Evolutionary conservation across 768 basidiomycete species (phyloP).

Genomic region (Pleurotus sapidus): DNA sequence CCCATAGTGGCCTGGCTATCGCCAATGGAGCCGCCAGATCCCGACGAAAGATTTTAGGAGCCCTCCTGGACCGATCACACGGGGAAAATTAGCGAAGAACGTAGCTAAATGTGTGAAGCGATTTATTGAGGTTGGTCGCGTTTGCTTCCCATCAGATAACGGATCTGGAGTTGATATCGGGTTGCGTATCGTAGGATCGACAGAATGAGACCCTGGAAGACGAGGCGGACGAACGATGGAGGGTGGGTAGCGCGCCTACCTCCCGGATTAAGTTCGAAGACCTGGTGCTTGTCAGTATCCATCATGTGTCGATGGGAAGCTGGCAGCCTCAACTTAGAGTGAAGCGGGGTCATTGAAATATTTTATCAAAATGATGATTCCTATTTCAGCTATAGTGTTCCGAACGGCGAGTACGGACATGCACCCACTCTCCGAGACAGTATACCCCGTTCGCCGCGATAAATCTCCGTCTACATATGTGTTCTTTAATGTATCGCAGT

Average conservation of each 20-base stretch:
- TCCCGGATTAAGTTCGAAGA: slow-evolving; percentile 58
- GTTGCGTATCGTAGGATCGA: slow-evolving; percentile 37
- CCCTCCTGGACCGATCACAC: slow-evolving; percentile 75
- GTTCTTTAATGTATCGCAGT: too few species aligned
- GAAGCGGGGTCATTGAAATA: slow-evolving; percentile 18
- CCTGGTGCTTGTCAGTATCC: slow-evolving; percentile 71
- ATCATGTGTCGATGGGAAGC: slow-evolving; percentile 79
- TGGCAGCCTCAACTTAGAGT: slow-evolving; percentile 81
- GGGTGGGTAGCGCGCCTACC: slow-evolving; percentile 48
- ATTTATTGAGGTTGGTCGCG: slow-evolving; percentile 53
- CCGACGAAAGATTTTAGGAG: slow-evolving; percentile 80
- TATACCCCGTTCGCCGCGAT: too few species aligned
- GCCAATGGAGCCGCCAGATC: slow-evolving; percentile 77
- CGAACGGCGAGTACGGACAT: too few species aligned
- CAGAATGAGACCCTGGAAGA: slow-evolving; percentile 56
- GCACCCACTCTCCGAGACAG: too few species aligned
- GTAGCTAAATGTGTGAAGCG: slow-evolving; percentile 73
- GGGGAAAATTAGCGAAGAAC: slow-evolving; percentile 74
- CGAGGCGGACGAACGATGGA: slow-evolving; percentile 59
- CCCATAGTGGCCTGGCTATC: slow-evolving; percentile 75
- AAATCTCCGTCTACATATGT: too few species aligned
- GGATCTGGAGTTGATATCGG: not conserved
- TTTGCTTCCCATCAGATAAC: not conserved
- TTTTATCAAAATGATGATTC: too few species aligned
- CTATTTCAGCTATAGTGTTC: too few species aligned